phyloP scores from a whole-genome alignment of 192 early-diverging fungal species.

The Linnemannia schmuckeri region DNA sequence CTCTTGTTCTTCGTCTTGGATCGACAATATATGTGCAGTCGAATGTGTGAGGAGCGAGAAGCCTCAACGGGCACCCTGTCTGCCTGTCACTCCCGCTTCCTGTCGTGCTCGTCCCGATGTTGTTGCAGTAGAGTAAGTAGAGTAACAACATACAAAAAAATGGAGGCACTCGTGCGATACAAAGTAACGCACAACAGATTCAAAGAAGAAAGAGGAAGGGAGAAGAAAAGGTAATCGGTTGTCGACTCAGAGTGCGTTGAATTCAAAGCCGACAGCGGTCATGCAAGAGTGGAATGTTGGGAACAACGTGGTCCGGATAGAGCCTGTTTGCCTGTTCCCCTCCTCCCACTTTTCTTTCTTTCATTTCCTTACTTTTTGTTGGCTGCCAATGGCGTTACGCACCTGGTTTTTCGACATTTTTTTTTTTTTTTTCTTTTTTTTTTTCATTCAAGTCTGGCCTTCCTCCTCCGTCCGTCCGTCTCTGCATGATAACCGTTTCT shows the following conservation, averaged over 20 bases:
- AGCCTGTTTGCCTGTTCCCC: background rate
- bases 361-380: background rate
- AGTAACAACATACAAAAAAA: background rate
- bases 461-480: background rate
- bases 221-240: background rate
- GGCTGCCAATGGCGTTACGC: background rate
- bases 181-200: background rate
- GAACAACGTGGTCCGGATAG: slow-evolving; percentile 5
- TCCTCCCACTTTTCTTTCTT: background rate
- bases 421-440: background rate
- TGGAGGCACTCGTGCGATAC: background rate
- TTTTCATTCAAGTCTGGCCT: background rate
- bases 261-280: background rate
- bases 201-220: background rate
- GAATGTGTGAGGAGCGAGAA: no score
- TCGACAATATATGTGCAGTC: no score
- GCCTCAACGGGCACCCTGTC: no score
- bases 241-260: background rate
- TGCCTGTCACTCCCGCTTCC: background rate
- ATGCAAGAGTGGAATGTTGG: background rate
- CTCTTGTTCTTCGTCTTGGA: background rate
- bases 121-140: background rate
- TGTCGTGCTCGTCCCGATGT: background rate
- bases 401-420: background rate
- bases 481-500: background rate